phyloP scores from a whole-genome alignment of 1,139 yeast genomes.

The Groenewaldozyma sp. region DNA sequence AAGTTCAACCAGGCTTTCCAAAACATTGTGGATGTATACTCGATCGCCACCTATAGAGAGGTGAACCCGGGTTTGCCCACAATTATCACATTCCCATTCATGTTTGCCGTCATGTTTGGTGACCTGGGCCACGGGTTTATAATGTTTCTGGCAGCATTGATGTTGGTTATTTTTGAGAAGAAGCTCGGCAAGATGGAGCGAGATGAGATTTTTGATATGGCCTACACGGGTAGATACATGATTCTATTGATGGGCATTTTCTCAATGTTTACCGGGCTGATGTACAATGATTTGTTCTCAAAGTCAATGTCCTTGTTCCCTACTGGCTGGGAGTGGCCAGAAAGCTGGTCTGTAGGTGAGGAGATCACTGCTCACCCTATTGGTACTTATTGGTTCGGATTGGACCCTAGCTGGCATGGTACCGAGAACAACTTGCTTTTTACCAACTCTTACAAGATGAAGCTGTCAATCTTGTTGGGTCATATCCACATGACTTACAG shows the following conservation, averaged over 20 bases:
- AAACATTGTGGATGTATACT: slow-evolving; percentile 89
- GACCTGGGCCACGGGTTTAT: slow-evolving; percentile 94
- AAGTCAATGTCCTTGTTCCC: slow-evolving; percentile 76
- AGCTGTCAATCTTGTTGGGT: slow-evolving; percentile 89
- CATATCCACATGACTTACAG: slow-evolving; percentile 92
- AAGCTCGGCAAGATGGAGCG: slow-evolving; percentile 57
- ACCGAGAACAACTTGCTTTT: slow-evolving; percentile 84
- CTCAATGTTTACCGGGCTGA: slow-evolving; percentile 86
- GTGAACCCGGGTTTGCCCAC: slow-evolving; percentile 96
- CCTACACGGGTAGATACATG: slow-evolving; percentile 84
- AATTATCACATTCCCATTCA: slow-evolving; percentile 90
- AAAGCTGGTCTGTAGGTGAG: slow-evolving; percentile 52
- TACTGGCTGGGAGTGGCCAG: slow-evolving; percentile 93
- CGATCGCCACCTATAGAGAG: slow-evolving; percentile 88
- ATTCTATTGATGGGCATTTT: slow-evolving; percentile 83
- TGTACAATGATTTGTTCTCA: slow-evolving; percentile 90
- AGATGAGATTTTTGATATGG: slow-evolving; percentile 96
- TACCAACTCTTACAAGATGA: slow-evolving; percentile 94
- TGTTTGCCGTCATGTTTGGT: slow-evolving; percentile 99
- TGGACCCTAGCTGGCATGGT: slow-evolving; percentile 97
- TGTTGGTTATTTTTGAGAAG: slow-evolving; percentile 61
- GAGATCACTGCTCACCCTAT: slow-evolving; percentile 51
- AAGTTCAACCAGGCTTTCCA: slow-evolving; percentile 91
- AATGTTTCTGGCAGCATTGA: slow-evolving; percentile 60
- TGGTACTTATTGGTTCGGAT: slow-evolving; percentile 74